phyloP scores from a whole-genome alignment of 768 basidiomycete genomes.

The Austroboletus festivus region DNA sequence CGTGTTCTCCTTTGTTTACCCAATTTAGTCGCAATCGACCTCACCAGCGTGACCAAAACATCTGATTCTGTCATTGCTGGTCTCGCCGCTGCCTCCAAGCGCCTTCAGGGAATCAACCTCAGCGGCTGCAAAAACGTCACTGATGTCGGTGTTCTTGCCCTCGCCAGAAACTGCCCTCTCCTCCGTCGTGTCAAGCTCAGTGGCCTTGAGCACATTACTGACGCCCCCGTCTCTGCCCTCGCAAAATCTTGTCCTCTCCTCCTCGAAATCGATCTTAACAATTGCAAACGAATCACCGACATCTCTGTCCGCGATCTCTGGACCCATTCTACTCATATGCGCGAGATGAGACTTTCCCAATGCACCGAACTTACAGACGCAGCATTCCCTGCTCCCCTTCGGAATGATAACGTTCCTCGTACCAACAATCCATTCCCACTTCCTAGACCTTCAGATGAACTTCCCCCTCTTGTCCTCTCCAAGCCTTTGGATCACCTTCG shows the following conservation, averaged over 20 bases:
- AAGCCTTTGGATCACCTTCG: constrained; percentile 80
- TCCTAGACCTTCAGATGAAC: constrained; percentile 38
- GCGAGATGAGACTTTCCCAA: constrained; percentile 85
- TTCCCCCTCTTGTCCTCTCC: constrained; percentile 65
- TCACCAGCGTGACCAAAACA: constrained; percentile 67
- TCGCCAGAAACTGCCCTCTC: constrained; percentile 71
- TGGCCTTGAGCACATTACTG: constrained; percentile 71
- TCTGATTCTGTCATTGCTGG: constrained; percentile 70
- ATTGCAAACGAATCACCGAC: constrained; percentile 77
- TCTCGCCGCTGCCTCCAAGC: constrained; percentile 65
- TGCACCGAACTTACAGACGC: constrained; percentile 76
- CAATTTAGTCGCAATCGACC: constrained; percentile 83
- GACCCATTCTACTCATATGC: constrained; percentile 75
- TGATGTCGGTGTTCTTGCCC: constrained; percentile 70
- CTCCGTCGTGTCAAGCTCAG: constrained; percentile 90
- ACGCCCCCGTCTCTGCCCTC: constrained; percentile 70
- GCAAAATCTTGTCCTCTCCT: constrained; percentile 79
- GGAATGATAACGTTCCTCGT: constrained; percentile 34
- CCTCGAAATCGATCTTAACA: constrained; percentile 91
- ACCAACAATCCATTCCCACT: constrained; percentile 42
- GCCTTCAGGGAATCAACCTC: constrained; percentile 90
- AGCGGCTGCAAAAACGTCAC: constrained; percentile 79
- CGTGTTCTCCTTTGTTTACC: constrained; percentile 65
- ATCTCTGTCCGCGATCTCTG: constrained; percentile 79
- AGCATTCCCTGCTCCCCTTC: constrained; percentile 77